These are phyloP conservation scores for Podospora pseudopauciseta DNA, from an alignment of 495 filamentous ascomycete genomes.

Conservation along the genomic window DNA sequence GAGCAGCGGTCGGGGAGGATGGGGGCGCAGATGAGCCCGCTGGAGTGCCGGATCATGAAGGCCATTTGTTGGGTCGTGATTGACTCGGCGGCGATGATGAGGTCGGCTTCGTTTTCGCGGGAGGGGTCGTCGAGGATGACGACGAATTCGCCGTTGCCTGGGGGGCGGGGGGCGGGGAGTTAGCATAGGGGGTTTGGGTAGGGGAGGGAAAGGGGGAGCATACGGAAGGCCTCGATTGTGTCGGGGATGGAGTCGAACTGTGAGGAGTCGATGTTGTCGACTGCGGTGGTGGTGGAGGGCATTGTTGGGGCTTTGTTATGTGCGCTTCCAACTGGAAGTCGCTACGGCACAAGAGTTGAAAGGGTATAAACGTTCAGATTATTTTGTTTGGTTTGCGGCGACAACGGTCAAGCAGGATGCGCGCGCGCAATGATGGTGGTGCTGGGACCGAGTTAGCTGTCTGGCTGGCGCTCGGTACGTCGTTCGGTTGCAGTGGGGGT, in stretches of 20 bases:
- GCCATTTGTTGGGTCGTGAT: constrained; percentile 89
- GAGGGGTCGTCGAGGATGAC: constrained; percentile 85
- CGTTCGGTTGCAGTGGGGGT: background rate
- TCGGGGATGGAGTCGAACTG: constrained; percentile 85
- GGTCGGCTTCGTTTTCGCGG: constrained; percentile 96
- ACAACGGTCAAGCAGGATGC: background rate
- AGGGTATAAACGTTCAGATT: background rate
- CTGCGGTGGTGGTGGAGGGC: constrained; percentile 31
- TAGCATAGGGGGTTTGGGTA: background rate
- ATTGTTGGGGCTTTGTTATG: constrained; percentile 26
- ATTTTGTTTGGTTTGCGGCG: background rate
- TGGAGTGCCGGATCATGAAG: constrained; percentile 87
- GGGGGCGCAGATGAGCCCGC: constrained; percentile 87
- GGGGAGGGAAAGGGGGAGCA: constrained; percentile 30
- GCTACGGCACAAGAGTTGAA: background rate
- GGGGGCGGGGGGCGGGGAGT: background rate
- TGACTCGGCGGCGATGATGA: constrained; percentile 87
- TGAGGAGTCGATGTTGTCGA: constrained; percentile 36
- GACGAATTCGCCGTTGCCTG: constrained; percentile 89
- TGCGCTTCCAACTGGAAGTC: background rate
- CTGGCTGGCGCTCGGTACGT: background rate
- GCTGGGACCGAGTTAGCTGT: background rate
- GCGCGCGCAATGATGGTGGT: background rate
- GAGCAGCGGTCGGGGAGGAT: constrained; percentile 62
- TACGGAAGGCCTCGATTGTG: constrained; percentile 78